Percentiles rank a stretch among this genome's conserved stretches.
phyloP scores from a whole-genome alignment of 495 filamentous ascomycete species.

The Cetradonia linearis region DNA sequence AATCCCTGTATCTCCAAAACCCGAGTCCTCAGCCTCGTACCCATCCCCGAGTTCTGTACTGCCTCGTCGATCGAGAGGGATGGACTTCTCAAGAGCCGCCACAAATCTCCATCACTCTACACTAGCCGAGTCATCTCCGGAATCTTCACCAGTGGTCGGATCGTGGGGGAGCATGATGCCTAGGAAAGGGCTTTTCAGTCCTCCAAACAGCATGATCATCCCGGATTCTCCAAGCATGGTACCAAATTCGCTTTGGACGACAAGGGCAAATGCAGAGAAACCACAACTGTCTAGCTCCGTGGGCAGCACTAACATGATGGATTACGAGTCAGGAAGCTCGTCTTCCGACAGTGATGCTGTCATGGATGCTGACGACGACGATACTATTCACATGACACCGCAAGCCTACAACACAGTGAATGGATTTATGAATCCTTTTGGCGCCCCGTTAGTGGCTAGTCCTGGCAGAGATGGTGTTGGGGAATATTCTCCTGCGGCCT shows the following conservation, averaged over 20 bases:
- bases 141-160: slow-evolving; percentile 80
- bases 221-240: slow-evolving; percentile 38
- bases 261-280: slow-evolving; percentile 48
- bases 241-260: slow-evolving; percentile 37
- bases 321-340: slow-evolving; percentile 64
- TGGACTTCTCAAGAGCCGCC: slow-evolving; percentile 88
- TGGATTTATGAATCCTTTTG: slow-evolving; percentile 39
- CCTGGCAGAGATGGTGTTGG: slow-evolving; percentile 50
- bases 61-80: slow-evolving; percentile 72
- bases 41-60: slow-evolving; percentile 75
- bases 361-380: slow-evolving; percentile 75
- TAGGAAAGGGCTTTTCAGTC: slow-evolving; percentile 37
- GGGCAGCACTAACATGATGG: slow-evolving; percentile 71
- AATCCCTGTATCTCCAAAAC: slow-evolving; percentile 71
- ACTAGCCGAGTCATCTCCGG: slow-evolving; percentile 80
- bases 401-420: slow-evolving; percentile 46
- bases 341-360: slow-evolving; percentile 65
- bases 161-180: slow-evolving; percentile 74
- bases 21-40: slow-evolving; percentile 73
- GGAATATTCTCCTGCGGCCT: slow-evolving; percentile 54
- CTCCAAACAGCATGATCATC: slow-evolving; percentile 29
- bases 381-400: slow-evolving; percentile 61
- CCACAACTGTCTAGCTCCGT: slow-evolving; percentile 72
- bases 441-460: slow-evolving; percentile 33
- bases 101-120: slow-evolving; percentile 96